Conservation (phyloP, 495 filamentous ascomycete genomes). For the Annulohypoxylon bovei region DNA sequence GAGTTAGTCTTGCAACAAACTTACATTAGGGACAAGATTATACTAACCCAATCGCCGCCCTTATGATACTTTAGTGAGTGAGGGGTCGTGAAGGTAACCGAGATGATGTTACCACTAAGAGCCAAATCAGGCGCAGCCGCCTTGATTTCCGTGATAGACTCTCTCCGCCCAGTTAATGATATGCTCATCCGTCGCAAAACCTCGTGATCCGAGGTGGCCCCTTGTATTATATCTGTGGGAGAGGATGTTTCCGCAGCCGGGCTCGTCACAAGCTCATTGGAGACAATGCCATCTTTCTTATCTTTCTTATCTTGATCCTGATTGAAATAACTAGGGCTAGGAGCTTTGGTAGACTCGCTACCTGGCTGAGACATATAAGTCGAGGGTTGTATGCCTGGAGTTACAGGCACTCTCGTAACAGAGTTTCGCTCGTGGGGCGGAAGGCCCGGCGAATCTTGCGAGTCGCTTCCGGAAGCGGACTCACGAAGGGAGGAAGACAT, state of each 20-base stretch:
- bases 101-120: conserved; percentile 85
- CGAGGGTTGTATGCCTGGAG: conserved; percentile 56
- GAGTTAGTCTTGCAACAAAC: conserved; percentile 12
- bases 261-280: conserved; percentile 17
- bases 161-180: conserved; percentile 52
- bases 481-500: conserved; percentile 44
- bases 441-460: conserved; percentile 39
- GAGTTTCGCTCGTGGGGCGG: conserved; percentile 49
- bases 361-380: conserved; percentile 47
- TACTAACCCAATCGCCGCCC: conserved; percentile 77
- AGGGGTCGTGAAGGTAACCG: conserved; percentile 85
- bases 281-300: conserved; percentile 37
- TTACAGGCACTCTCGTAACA: conserved; percentile 57
- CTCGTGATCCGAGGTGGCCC: conserved; percentile 66
- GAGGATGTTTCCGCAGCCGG: conserved; percentile 41
- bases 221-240: conserved; percentile 59
- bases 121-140: conserved; percentile 71
- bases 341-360: conserved; percentile 30
- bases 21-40: conserved; percentile 3
- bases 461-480: conserved; percentile 29
- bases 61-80: conserved; percentile 73
- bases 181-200: conserved; percentile 72
- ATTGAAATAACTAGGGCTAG: conserved; percentile 54
- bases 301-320: conserved; percentile 40
- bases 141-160: conserved; percentile 65